A percentile compares a stretch with the other conserved stretches of the same genome.
These are phyloP conservation scores for Aspergillus ochraceus DNA, from an alignment of 2,329 filamentous ascomycete genomes.

Conservation along the genomic window DNA sequence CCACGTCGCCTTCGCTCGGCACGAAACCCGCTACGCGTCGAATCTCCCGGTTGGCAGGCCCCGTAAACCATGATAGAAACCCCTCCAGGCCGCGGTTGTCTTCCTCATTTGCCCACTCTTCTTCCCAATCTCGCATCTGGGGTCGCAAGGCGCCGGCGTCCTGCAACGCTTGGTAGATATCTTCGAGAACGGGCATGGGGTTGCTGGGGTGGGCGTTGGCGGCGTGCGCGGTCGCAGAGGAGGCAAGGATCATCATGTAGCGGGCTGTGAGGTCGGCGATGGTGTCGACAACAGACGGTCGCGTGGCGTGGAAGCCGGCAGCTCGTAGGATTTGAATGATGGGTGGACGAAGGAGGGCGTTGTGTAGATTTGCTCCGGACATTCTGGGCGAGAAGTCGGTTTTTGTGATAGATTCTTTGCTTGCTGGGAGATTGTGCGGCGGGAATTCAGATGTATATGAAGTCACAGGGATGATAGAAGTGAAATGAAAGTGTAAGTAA, in stretches of 20 bases:
- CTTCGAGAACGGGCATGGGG: constrained; percentile 65
- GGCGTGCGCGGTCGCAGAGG: constrained; percentile 70
- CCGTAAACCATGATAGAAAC: constrained; percentile 77
- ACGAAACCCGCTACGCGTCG: constrained; percentile 75
- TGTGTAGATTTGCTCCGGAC: constrained; percentile 58
- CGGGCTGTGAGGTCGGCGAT: constrained; percentile 83
- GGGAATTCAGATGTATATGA: neutral
- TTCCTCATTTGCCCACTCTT: constrained; percentile 69
- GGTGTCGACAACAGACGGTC: constrained; percentile 79
- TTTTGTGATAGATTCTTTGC: neutral
- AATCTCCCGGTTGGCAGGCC: constrained; percentile 75
- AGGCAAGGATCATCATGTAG: constrained; percentile 74
- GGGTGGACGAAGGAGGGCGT: constrained; percentile 79
- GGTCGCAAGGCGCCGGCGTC: constrained; percentile 75
- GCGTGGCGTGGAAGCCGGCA: constrained; percentile 82
- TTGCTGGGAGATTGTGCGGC: neutral
- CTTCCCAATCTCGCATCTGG: constrained; percentile 65
- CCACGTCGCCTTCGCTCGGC: constrained; percentile 53
- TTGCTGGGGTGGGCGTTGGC: constrained; percentile 65
- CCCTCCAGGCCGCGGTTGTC: constrained; percentile 75
- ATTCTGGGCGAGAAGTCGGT: constrained; percentile 31
- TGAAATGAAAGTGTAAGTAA: neutral
- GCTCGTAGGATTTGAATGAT: constrained; percentile 90
- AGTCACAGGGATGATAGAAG: too few relatives aligned
- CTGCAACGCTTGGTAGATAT: constrained; percentile 82